These are phyloP conservation scores for Salinomyces thailandicus DNA, from an alignment of 2,329 filamentous ascomycete genomes.

Conservation along the genomic window DNA sequence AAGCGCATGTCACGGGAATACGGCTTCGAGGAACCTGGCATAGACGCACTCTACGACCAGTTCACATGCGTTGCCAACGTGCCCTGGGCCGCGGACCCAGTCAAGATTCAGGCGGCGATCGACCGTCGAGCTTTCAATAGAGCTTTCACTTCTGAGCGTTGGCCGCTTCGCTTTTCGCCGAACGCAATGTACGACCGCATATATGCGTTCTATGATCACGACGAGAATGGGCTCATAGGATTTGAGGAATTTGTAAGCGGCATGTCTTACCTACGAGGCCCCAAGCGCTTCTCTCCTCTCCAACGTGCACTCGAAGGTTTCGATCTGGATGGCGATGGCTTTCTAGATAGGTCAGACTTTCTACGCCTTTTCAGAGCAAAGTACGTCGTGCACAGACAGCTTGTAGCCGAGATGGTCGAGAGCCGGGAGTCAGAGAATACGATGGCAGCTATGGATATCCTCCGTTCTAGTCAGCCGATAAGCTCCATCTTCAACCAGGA, in stretches of 20 bases:
- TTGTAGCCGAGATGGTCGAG: constrained; percentile 72
- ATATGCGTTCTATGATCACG: constrained; percentile 92
- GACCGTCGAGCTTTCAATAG: constrained; percentile 88
- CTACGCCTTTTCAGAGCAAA: constrained; percentile 85
- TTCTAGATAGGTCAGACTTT: constrained; percentile 75
- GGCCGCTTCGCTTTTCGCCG: constrained; percentile 66
- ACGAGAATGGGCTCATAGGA: constrained; percentile 77
- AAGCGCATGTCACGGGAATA: constrained; percentile 44
- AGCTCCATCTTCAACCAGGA: constrained; percentile 35
- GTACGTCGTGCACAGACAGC: constrained; percentile 80
- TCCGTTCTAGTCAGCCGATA: constrained; percentile 36
- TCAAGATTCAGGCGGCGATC: constrained; percentile 69
- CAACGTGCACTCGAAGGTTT: constrained; percentile 75
- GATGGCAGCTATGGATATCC: constrained; percentile 30
- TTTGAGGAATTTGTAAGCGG: constrained; percentile 87
- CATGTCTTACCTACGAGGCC: constrained; percentile 54
- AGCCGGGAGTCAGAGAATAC: constrained; percentile 65
- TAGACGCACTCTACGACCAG: constrained; percentile 93
- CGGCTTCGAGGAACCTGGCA: constrained; percentile 63
- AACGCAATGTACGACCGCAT: constrained; percentile 93
- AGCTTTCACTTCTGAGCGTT: constrained; percentile 53
- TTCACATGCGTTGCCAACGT: constrained; percentile 89
- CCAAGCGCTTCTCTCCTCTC: constrained; percentile 54
- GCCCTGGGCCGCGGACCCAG: constrained; percentile 72
- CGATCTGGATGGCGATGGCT: constrained; percentile 82